phyloP scores from a whole-genome alignment of 2,329 filamentous ascomycete species.

The Apiospora kogelbergensis region DNA sequence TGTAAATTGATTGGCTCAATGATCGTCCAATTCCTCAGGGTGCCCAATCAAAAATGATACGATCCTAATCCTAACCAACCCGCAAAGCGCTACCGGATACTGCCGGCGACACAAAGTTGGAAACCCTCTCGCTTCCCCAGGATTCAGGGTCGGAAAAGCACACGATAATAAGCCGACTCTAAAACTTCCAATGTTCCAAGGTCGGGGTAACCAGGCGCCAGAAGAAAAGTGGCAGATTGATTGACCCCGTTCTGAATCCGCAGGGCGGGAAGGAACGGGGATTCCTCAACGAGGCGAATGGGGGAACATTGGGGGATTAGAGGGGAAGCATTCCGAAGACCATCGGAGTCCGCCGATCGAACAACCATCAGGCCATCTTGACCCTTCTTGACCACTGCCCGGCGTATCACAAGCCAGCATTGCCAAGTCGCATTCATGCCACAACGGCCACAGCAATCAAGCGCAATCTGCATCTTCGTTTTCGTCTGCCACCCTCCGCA shows the following conservation, averaged over 20 bases:
- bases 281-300: neutral
- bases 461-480: conserved; percentile 4
- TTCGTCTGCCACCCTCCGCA: neutral
- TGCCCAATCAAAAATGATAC: neutral
- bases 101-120: neutral
- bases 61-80: neutral
- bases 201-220: neutral
- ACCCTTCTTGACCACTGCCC: neutral
- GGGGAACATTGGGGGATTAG: neutral
- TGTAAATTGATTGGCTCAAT: neutral
- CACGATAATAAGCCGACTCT: neutral
- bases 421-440: neutral
- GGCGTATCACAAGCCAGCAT: conserved; percentile 5
- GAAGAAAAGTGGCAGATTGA: neutral
- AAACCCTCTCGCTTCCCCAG: neutral
- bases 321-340: neutral
- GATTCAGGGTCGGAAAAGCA: neutral
- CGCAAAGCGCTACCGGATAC: neutral
- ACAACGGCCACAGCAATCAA: conserved; percentile 3
- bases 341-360: conserved; percentile 14
- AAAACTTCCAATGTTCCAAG: neutral
- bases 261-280: neutral
- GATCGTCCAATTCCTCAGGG: neutral
- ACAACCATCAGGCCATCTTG: conserved; percentile 14
- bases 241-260: neutral